Base-by-base conservation (phyloP, 305 asterid species). In the Fraxinus baroniana region DNA sequence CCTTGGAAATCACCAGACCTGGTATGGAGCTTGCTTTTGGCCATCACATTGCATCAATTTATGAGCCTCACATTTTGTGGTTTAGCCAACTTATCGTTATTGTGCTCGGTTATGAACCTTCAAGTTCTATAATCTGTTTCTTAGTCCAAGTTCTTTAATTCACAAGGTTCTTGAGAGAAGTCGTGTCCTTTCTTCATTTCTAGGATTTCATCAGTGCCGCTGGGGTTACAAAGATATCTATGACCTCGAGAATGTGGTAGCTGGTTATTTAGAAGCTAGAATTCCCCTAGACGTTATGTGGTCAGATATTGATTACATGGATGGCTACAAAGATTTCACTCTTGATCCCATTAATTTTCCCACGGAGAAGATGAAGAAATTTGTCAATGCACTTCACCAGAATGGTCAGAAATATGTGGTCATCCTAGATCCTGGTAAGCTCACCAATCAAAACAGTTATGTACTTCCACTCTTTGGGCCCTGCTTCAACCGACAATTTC, bases 291-390 rank as follows among this genome's bases (percentile, higher is more conserved):
- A 95, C 76, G 95, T 90, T 81, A 92, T 94, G 92, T 95, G 99
- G 99, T 94, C 93, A 7, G 99, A 95, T 84, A 94, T 95, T 36
- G 99, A 95, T 88, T 86, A 95, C 91, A 93, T 95, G 99, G 99
- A 95, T 64, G 92, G 81, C 5, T 93, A 85, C 85, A 95, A 92
- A 87, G 99, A 95, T 84, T 95, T 95, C 88, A 95, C 99, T n/a
- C 86, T 95, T 12, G 97, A 95, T 84, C 97, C 98, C 39, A 20
- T 92, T 68, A 91, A 92, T 74, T 95, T 91, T 52, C 99, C 98
- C 0, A 73, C 80, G 74, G 87, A 88, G 71, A 73, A 84, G 87
- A 89, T 95, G 98, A 84, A 83, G 85, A 87, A 77, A 7, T 90
- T 95, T 81, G 91, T 94, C 0, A 83, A 92, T 74, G 15, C 52